phyloP scores from a whole-genome alignment of 345 rosid species.

The Pistacia atlantica region DNA sequence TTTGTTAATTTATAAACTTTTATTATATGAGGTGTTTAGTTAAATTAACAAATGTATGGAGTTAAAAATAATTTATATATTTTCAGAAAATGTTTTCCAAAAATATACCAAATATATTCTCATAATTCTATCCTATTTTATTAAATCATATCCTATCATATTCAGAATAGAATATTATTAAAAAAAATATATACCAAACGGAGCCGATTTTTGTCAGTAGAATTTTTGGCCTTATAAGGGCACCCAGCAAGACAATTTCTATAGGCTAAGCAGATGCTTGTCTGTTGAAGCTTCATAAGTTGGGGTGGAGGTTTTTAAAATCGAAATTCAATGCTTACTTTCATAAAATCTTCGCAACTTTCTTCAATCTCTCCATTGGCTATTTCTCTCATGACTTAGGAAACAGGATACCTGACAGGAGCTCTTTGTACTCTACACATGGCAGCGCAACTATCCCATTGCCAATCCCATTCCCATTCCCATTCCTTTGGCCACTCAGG shows the following conservation, averaged over 20 bases:
- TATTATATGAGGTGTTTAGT: too few relatives aligned
- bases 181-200: too few relatives aligned
- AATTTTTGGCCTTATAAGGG: conserved; percentile 52
- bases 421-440: conserved; percentile 37
- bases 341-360: conserved; percentile 23
- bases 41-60: too few relatives aligned
- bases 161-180: too few relatives aligned
- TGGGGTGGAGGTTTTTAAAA: conserved; percentile 21
- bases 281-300: conserved; percentile 19
- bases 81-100: too few relatives aligned
- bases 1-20: too few relatives aligned
- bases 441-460: conserved; percentile 36
- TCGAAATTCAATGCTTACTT: conserved; percentile 42
- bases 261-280: conserved; percentile 39
- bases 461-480: conserved; percentile 27
- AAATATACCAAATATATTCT: too few relatives aligned
- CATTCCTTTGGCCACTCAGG: conserved; percentile 49
- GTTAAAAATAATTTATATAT: too few relatives aligned
- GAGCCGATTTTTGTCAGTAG: conserved; percentile 35
- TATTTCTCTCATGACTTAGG: conserved; percentile 36
- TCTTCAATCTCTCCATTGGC: conserved; percentile 28
- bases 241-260: conserved; percentile 56
- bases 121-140: too few relatives aligned
- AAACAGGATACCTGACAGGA: conserved; percentile 38
- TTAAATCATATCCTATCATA: too few relatives aligned